phyloP scores from a whole-genome alignment of 208 protist species.

The Wallacemonas collosoma region DNA sequence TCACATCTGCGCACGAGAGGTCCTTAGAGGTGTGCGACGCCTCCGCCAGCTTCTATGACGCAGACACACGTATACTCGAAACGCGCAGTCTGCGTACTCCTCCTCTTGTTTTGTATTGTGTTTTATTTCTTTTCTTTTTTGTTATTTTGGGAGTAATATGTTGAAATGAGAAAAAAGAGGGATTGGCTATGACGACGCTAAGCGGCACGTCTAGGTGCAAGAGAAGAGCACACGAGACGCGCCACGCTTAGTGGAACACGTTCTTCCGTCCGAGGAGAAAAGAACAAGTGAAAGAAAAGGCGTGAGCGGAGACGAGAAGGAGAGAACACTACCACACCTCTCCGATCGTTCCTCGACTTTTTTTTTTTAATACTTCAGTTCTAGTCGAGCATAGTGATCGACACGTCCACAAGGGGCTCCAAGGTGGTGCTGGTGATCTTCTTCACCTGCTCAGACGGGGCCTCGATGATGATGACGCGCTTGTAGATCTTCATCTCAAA shows the following conservation, averaged over 20 bases:
- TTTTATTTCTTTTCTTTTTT: slow-evolving; percentile 5
- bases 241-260: slow-evolving; percentile 16
- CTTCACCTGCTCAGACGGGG: slow-evolving; percentile 87
- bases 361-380: not conserved
- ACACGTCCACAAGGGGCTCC: slow-evolving; percentile 87
- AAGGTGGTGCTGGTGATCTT: slow-evolving; percentile 93
- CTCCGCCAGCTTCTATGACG: too few species aligned
- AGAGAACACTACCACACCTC: not conserved
- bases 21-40: too few species aligned
- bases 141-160: slow-evolving; percentile 15
- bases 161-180: slow-evolving; percentile 8
- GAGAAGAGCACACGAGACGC: not conserved
- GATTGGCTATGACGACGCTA: slow-evolving; percentile 22
- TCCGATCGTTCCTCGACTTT: not conserved
- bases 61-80: too few species aligned
- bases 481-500: slow-evolving; percentile 99
- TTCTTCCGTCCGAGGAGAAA: slow-evolving; percentile 5
- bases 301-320: not conserved
- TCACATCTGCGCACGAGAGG: too few species aligned
- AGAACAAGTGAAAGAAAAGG: slow-evolving; percentile 1
- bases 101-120: too few species aligned
- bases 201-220: not conserved
- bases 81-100: too few species aligned
- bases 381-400: slow-evolving; percentile 79
- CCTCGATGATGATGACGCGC: slow-evolving; percentile 98